These are phyloP conservation scores for Globisporangium rhizosaccharum DNA, from an alignment of 352 stramenopile species.

Conservation along the genomic window DNA sequence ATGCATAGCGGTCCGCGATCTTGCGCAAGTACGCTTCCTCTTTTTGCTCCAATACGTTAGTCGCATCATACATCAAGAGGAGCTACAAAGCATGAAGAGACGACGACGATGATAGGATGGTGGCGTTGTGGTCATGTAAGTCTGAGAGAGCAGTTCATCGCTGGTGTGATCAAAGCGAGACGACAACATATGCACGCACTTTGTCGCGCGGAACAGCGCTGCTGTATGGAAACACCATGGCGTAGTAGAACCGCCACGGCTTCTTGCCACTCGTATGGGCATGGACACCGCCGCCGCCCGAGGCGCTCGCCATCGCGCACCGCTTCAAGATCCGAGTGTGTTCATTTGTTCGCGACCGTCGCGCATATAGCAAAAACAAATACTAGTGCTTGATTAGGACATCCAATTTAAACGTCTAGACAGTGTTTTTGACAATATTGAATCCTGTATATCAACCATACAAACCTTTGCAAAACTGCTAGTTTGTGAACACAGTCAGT, in stretches of 20 bases:
- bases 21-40: constrained; percentile 49
- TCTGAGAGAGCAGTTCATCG: background rate
- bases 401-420: background rate
- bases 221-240: constrained; percentile 42
- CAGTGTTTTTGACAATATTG: background rate
- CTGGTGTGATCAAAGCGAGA: background rate
- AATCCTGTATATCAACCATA: background rate
- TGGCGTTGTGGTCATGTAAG: no score
- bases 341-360: background rate
- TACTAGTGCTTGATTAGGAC: background rate
- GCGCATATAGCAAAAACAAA: background rate
- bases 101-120: background rate
- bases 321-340: constrained; percentile 32
- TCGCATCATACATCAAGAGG: constrained; percentile 38
- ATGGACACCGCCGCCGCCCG: constrained; percentile 8
- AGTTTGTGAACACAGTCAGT: background rate
- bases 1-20: constrained; percentile 27
- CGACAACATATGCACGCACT: constrained; percentile 12
- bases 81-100: constrained; percentile 21
- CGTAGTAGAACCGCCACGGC: constrained; percentile 71
- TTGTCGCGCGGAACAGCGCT: constrained; percentile 35
- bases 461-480: background rate
- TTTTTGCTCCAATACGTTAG: constrained; percentile 29
- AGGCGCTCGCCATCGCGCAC: constrained; percentile 9
- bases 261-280: constrained; percentile 23